Conservation (phyloP, 768 basidiomycete genomes). For the Phlegmacium glaucopus region DNA sequence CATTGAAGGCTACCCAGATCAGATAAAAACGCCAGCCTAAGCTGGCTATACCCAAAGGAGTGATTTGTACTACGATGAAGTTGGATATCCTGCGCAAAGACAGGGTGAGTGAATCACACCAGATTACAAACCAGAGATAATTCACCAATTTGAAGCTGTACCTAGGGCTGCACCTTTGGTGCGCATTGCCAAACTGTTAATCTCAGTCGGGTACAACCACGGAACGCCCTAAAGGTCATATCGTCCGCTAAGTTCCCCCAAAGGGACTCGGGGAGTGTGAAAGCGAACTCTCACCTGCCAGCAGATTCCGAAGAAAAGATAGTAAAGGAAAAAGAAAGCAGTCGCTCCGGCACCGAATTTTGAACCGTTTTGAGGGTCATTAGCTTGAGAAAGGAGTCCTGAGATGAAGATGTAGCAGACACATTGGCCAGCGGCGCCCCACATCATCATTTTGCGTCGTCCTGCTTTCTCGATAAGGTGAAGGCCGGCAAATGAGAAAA, state of each 20-base stretch:
- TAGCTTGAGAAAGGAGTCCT: slow-evolving; percentile 34
- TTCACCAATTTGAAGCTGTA: slow-evolving; percentile 45
- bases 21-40: slow-evolving; percentile 49
- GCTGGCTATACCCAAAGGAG: slow-evolving; percentile 41
- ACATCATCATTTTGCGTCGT: slow-evolving; percentile 50
- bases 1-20: slow-evolving; percentile 48
- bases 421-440: slow-evolving; percentile 48
- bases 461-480: slow-evolving; percentile 46
- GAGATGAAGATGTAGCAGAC: slow-evolving; percentile 45
- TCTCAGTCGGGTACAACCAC: slow-evolving; percentile 50
- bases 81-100: slow-evolving; percentile 39
- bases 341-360: slow-evolving; percentile 43
- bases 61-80: slow-evolving; percentile 48
- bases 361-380: slow-evolving; percentile 25
- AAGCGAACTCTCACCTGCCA: slow-evolving; percentile 49
- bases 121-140: background rate
- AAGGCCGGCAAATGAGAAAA: slow-evolving; percentile 45
- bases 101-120: background rate
- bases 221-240: slow-evolving; percentile 38
- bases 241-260: too few species aligned
- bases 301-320: slow-evolving; percentile 48
- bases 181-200: slow-evolving; percentile 47
- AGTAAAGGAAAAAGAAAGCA: slow-evolving; percentile 48
- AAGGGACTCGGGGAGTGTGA: too few species aligned
- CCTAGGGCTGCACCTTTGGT: slow-evolving; percentile 47